Base-by-base conservation (phyloP, 148 eudicot genomes). In the Chenopodium quinoa region DNA sequence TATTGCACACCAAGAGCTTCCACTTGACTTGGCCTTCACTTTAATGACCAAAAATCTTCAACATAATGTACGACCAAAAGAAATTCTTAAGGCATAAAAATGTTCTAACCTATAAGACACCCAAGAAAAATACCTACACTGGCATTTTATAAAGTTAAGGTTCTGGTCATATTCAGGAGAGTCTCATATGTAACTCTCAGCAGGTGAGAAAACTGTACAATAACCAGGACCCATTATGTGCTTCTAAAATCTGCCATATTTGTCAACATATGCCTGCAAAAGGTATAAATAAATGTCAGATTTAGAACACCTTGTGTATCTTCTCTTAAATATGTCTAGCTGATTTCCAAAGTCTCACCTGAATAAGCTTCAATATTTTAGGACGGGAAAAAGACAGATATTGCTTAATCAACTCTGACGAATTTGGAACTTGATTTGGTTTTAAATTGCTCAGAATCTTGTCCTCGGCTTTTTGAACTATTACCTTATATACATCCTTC, bases 381-480 rank as follows among this genome's bases (percentile, higher is more conserved):
- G 87, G 63, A 68, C 90, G 83, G 13, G 91, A 91, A 63, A 84
- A 80, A 71, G 91, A 84, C 86, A 97, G 89, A 86, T 91, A 97
- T 20, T 82, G 91, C 70, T 92, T 85, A 77, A 88, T 71, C 5
- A 88, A 84, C 60, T 97, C 98, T 22, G 80, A 44, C 16, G 92
- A 89, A 84, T 74, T 82, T 67, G 99, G 95, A 81, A 91, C 83
- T 83, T 94, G 92, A 54, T 86, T 78, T 37, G 95, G 83, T 52
- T 85, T 95, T 67, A 94, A 78, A 79, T 92, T 87, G 86, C 89
- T 87, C 79, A 94, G 78, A 83, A 97, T 91, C 86, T 91, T 94
- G 63, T 94, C 97, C 82, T 92, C 97, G 8, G 97, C 82, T 75
- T 90, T 96, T 72, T 91, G 94, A 31, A 97, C 99, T 46, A 97